phyloP scores from a whole-genome alignment of 176 grass and related monocot genomes.

The Pontederia paniculata region DNA sequence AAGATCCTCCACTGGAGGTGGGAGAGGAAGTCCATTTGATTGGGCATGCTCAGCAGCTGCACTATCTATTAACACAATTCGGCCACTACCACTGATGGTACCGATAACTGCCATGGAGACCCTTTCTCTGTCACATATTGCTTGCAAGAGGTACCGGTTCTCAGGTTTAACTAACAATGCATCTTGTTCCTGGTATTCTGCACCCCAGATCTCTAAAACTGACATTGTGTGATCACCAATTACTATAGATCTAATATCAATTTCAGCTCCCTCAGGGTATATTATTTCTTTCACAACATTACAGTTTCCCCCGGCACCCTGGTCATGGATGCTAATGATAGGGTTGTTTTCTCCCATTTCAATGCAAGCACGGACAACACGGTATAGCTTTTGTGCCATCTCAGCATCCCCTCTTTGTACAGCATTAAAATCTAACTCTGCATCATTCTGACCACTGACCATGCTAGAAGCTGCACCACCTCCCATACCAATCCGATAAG shows the following conservation, averaged over 20 bases:
- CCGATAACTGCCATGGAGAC: conserved; percentile 86
- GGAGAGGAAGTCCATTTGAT: conserved; percentile 35
- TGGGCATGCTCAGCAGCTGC: conserved; percentile 46
- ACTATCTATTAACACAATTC: conserved; percentile 75
- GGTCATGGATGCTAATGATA: conserved; percentile 95
- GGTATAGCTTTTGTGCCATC: conserved; percentile 91
- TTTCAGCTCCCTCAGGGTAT: conserved; percentile 80
- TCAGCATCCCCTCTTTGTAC: conserved; percentile 91
- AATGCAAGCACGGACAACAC: conserved; percentile 62
- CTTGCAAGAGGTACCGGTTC: conserved; percentile 41
- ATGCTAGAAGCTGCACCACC: conserved; percentile 91
- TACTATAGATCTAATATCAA: conserved; percentile 71
- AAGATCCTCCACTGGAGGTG: conserved; percentile 57
- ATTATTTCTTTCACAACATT: conserved; percentile 92
- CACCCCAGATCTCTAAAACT: conserved; percentile 82
- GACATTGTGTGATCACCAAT: conserved; percentile 86
- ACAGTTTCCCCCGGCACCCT: conserved; percentile 87
- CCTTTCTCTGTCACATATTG: conserved; percentile 62
- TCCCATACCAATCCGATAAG: conserved; percentile 94
- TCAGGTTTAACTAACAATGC: conserved; percentile 60
- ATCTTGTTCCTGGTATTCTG: conserved; percentile 85
- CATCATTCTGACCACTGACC: conserved; percentile 89
- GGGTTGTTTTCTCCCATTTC: conserved; percentile 84
- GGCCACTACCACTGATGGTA: conserved; percentile 64
- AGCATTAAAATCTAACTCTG: conserved; percentile 88